A percentile compares a stretch with the other conserved stretches of the same genome.
phyloP scores from a whole-genome alignment of 176 grass and related monocot genomes.

The Tillandsia leiboldiana region DNA sequence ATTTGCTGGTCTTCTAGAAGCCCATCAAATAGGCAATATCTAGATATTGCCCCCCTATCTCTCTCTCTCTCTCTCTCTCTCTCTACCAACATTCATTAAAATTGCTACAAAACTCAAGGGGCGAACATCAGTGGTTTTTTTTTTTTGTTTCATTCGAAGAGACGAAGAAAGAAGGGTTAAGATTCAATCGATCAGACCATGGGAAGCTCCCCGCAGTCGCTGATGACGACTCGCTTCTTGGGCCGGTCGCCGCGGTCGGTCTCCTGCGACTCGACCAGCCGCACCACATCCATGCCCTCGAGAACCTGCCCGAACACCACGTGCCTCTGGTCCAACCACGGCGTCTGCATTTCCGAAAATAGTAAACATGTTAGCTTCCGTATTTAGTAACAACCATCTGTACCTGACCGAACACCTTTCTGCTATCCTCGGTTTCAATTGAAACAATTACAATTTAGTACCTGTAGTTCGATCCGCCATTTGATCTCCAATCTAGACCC shows the following conservation, averaged over 20 bases:
- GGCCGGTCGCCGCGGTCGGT: slow-evolving; percentile 84
- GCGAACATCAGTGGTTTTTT: too few relatives aligned
- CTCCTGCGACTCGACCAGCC: slow-evolving; percentile 56
- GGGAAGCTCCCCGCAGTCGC: slow-evolving; percentile 75
- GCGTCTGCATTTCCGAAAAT: slow-evolving; percentile 39
- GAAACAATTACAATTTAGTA: too few relatives aligned
- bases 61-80: too few relatives aligned
- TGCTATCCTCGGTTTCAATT: too few relatives aligned
- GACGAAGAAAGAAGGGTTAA: not conserved
- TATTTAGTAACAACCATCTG: not conserved
- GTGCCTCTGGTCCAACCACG: slow-evolving; percentile 79
- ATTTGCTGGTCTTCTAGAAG: too few relatives aligned
- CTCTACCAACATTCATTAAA: too few relatives aligned
- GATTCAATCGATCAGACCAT: slow-evolving; percentile 25
- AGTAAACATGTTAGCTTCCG: not conserved
- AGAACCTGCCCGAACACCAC: slow-evolving; percentile 88
- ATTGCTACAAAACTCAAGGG: too few relatives aligned
- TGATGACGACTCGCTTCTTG: slow-evolving; percentile 78
- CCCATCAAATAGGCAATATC: too few relatives aligned
- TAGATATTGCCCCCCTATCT: too few relatives aligned
- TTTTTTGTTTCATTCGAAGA: too few relatives aligned
- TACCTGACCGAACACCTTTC: not conserved
- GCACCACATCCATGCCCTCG: slow-evolving; percentile 77
- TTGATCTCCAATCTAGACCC: too few relatives aligned
- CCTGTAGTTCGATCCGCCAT: too few relatives aligned